A percentile compares a stretch with the other conserved stretches of the same genome.
phyloP scores from a whole-genome alignment of 768 basidiomycete species.

The Polyporus arcularius region DNA sequence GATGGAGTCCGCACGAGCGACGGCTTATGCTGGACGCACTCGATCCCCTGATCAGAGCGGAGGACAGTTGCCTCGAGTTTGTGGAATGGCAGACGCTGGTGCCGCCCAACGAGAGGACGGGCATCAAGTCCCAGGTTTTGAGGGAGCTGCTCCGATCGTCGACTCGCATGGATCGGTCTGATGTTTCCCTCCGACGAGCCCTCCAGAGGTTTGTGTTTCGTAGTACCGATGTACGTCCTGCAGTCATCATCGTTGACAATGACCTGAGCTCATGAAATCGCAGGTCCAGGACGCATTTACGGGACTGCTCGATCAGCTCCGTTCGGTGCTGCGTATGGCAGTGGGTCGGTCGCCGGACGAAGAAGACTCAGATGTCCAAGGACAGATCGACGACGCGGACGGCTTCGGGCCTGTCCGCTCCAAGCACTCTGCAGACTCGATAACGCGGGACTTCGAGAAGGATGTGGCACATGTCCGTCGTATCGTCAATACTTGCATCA shows the following conservation, averaged over 20 bases:
- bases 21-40: slow-evolving; percentile 65
- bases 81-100: slow-evolving; percentile 50
- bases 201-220: slow-evolving; percentile 68
- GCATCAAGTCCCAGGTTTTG: slow-evolving; percentile 62
- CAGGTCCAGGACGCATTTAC: slow-evolving; percentile 57
- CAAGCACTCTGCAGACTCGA: slow-evolving; percentile 12
- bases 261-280: background rate
- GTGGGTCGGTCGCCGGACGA: slow-evolving; percentile 30
- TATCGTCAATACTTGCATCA: slow-evolving; percentile 54
- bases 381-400: slow-evolving; percentile 48
- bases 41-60: slow-evolving; percentile 58
- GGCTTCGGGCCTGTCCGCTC: slow-evolving; percentile 58
- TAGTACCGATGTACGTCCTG: slow-evolving; percentile 59
- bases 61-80: slow-evolving; percentile 27
- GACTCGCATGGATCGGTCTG: slow-evolving; percentile 6
- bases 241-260: background rate
- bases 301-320: slow-evolving; percentile 35
- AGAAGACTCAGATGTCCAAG: slow-evolving; percentile 29
- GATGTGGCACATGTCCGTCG: slow-evolving; percentile 21
- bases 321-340: slow-evolving; percentile 43
- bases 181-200: slow-evolving; percentile 32
- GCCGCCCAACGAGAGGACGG: slow-evolving; percentile 46
- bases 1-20: slow-evolving; percentile 65
- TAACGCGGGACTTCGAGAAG: background rate
- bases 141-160: slow-evolving; percentile 32